Evolutionary conservation across 1,139 yeast genomes (phyloP).

Genomic region (Candida pseudoviswanathii): DNA sequence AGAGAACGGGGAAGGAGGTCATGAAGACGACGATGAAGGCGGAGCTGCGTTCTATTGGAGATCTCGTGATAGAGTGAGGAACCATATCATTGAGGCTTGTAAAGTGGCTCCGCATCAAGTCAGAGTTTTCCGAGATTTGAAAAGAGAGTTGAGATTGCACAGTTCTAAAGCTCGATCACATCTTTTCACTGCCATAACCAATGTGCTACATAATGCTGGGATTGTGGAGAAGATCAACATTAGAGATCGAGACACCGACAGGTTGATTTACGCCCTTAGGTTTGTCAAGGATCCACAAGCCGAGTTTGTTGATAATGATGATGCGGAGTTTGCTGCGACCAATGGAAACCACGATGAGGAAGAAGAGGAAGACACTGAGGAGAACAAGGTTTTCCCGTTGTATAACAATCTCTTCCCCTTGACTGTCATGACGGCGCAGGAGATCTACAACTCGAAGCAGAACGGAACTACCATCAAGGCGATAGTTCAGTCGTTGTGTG

Average conservation of each 20-base stretch:
- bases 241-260: constrained; percentile 11
- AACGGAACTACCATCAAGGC: constrained; percentile 63
- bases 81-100: constrained; percentile 52
- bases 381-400: constrained; percentile 5
- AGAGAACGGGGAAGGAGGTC: not conserved
- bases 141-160: constrained; percentile 60
- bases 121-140: constrained; percentile 66
- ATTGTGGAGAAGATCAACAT: constrained; percentile 57
- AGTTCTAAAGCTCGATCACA: constrained; percentile 44
- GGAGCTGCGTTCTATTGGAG: constrained; percentile 32
- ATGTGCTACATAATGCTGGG: constrained; percentile 52
- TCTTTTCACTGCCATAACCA: constrained; percentile 54
- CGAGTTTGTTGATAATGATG: not conserved
- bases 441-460: constrained; percentile 38
- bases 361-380: constrained; percentile 15
- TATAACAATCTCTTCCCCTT: constrained; percentile 62
- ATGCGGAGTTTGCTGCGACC: constrained; percentile 26
- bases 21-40: constrained; percentile 31
- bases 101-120: constrained; percentile 69
- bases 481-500: constrained; percentile 48
- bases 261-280: constrained; percentile 59
- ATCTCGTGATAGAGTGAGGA: constrained; percentile 32
- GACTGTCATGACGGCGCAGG: constrained; percentile 60
- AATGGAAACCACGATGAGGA: constrained; percentile 19
- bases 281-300: constrained; percentile 54